Evolutionary conservation across 2,329 filamentous ascomycete genomes (phyloP).

Genomic region (Diatrype stigma): DNA sequence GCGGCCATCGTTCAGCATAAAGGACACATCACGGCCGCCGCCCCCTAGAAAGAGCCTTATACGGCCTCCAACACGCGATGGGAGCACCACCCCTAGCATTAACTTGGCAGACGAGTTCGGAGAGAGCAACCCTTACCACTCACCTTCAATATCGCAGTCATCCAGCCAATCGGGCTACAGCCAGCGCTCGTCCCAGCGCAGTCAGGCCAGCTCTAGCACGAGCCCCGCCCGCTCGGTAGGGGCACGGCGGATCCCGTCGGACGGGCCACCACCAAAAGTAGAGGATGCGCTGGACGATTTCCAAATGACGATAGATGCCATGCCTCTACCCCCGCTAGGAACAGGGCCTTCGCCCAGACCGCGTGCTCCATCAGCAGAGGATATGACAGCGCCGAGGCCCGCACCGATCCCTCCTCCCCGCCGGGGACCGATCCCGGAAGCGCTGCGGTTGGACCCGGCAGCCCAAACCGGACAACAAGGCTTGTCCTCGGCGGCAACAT

Average conservation of each 20-base stretch:
- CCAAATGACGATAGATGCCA: slow-evolving; percentile 44
- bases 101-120: slow-evolving; percentile 59
- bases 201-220: slow-evolving; percentile 59
- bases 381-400: slow-evolving; percentile 1
- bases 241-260: slow-evolving; percentile 36
- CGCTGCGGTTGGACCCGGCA: slow-evolving; percentile 28
- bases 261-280: slow-evolving; percentile 39
- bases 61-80: slow-evolving; percentile 35
- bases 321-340: slow-evolving; percentile 27
- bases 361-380: slow-evolving; percentile 10
- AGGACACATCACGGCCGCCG: slow-evolving; percentile 48
- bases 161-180: slow-evolving; percentile 61
- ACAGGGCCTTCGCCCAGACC: slow-evolving; percentile 20
- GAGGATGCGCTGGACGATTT: slow-evolving; percentile 49
- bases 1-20: slow-evolving; percentile 40
- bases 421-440: slow-evolving; percentile 12
- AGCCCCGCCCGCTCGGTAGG: slow-evolving; percentile 46
- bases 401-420: slow-evolving; percentile 1
- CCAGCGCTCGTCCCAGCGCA: slow-evolving; percentile 36
- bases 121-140: slow-evolving; percentile 60
- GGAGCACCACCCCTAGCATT: slow-evolving; percentile 38
- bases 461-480: slow-evolving; percentile 14
- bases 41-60: slow-evolving; percentile 49
- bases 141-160: slow-evolving; percentile 59
- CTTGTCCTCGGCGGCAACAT: slow-evolving; percentile 1